Percentiles rank a stretch among this genome's conserved stretches.
Evolutionary conservation across 768 basidiomycete genomes (phyloP).

Genomic region (Suillus paluster): DNA sequence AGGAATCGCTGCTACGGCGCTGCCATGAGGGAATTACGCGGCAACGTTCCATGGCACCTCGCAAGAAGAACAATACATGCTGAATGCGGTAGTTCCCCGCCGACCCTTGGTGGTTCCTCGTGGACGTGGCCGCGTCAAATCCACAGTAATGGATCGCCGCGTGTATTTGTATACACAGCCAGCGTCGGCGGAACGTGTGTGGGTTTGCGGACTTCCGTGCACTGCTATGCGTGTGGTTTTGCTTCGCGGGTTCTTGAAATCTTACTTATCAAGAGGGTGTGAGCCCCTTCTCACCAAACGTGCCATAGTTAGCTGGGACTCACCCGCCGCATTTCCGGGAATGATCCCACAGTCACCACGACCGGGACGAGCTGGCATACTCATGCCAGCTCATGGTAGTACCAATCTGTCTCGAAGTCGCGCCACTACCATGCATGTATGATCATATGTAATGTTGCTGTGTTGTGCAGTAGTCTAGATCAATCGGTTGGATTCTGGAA

Average conservation of each 20-base stretch:
- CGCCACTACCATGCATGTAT: neutral
- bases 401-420: neutral
- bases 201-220: neutral
- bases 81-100: neutral
- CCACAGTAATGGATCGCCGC: neutral
- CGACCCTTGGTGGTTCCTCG: constrained; percentile 1
- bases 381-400: no score
- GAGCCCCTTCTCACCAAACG: neutral
- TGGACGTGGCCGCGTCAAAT: neutral
- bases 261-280: neutral
- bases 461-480: no score
- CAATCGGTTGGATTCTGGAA: no score
- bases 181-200: constrained; percentile 1
- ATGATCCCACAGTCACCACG: no score
- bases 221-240: neutral
- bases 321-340: neutral
- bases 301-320: neutral
- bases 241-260: neutral
- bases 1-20: neutral
- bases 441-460: no score
- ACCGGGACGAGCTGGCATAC: no score
- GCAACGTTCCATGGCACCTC: neutral
- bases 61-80: neutral
- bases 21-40: neutral
- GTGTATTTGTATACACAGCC: neutral